phyloP scores from a whole-genome alignment of 305 asterid species.

The Fraxinus nigra region DNA sequence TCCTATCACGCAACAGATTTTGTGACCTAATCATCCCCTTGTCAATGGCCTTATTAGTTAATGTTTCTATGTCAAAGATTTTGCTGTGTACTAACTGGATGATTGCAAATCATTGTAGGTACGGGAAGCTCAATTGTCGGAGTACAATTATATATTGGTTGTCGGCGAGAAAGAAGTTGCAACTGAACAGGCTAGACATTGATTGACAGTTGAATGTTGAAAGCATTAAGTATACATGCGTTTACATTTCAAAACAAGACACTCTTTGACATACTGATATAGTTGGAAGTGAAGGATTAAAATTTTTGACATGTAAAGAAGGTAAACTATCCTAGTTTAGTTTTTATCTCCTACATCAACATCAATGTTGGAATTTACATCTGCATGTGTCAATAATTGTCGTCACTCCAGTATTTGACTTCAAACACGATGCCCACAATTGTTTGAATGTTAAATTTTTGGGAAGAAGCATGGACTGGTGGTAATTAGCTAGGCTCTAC shows the following conservation, averaged over 20 bases:
- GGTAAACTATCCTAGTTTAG: background rate
- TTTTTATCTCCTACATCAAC: background rate
- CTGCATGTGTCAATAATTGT: too few species aligned
- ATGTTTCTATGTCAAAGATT: slow-evolving; percentile 7
- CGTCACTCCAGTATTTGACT: too few species aligned
- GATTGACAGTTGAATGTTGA: slow-evolving; percentile 6
- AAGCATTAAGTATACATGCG: background rate
- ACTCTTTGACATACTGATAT: background rate
- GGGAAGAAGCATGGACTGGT: background rate
- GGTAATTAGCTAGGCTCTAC: background rate
- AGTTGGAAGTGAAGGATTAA: background rate
- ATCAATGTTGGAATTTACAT: background rate
- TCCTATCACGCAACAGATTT: background rate
- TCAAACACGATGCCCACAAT: background rate
- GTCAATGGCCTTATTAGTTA: background rate
- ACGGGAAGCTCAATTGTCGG: slow-evolving; percentile 83
- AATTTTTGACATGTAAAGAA: background rate
- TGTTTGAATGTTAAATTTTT: background rate
- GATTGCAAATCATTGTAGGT: slow-evolving; percentile 46
- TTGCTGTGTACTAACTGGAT: slow-evolving; percentile 9
- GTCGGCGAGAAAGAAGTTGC: slow-evolving; percentile 68
- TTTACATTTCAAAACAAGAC: background rate
- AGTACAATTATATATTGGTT: slow-evolving; percentile 81
- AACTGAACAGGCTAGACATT: slow-evolving; percentile 56
- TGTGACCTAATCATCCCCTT: background rate